A percentile compares a stretch with the other conserved stretches of the same genome.
Evolutionary conservation across 129 eudicot species (phyloP).

Genomic region (Lactuca saligna): DNA sequence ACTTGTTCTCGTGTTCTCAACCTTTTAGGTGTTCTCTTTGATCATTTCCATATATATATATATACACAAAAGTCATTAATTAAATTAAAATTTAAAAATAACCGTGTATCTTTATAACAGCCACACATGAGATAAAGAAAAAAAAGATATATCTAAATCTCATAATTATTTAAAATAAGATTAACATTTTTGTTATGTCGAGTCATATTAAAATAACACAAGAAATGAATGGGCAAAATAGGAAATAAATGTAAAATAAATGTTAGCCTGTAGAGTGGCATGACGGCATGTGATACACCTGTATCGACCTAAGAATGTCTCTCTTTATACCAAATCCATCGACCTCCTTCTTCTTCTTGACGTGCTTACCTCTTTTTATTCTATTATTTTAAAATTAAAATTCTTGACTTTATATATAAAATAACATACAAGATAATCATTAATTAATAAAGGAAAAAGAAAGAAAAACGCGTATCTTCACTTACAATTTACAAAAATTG

Average conservation of each 20-base stretch:
- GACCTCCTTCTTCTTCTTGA: neutral
- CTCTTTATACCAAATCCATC: conserved; percentile 16
- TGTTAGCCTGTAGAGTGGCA: conserved; percentile 11
- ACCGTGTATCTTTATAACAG: neutral
- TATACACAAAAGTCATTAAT: too few relatives aligned
- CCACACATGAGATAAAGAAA: neutral
- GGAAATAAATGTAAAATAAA: neutral
- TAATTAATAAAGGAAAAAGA: neutral
- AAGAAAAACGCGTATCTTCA: conserved; percentile 18
- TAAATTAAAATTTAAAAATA: neutral
- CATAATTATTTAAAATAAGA: neutral
- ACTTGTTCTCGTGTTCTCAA: too few relatives aligned
- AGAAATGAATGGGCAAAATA: neutral
- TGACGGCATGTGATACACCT: conserved; percentile 15
- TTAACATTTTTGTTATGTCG: neutral
- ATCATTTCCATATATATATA: too few relatives aligned
- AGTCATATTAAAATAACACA: too few relatives aligned
- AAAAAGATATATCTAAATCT: neutral
- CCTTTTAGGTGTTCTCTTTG: too few relatives aligned
- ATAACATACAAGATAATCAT: neutral
- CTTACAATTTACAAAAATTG: neutral
- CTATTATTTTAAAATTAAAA: neutral
- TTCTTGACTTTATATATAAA: neutral
- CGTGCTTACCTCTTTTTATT: conserved; percentile 5
- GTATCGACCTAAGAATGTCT: conserved; percentile 5